Evolutionary conservation across 768 basidiomycete species (phyloP).

Genomic region (Crepidotus variabilis): DNA sequence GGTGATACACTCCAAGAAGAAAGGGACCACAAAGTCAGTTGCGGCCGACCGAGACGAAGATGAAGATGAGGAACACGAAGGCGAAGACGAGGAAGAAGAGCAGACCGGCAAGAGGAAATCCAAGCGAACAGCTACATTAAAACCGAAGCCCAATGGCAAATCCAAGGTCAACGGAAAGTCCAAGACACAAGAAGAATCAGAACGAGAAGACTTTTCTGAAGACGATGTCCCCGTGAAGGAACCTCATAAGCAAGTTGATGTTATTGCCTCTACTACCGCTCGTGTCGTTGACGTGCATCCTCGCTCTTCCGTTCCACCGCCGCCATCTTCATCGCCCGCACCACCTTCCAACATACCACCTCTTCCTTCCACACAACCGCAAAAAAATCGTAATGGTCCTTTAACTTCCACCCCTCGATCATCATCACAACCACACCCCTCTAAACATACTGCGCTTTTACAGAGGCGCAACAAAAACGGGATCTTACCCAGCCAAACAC

Average conservation of each 20-base stretch:
- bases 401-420: neutral
- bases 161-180: neutral
- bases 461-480: neutral
- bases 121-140: neutral
- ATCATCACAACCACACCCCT: neutral
- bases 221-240: neutral
- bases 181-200: neutral
- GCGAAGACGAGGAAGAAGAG: neutral
- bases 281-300: constrained; percentile 3
- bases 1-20: neutral
- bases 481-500: neutral
- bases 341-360: constrained; percentile 2
- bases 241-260: constrained; percentile 7
- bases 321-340: neutral
- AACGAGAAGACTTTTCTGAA: neutral
- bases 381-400: neutral
- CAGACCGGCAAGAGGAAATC: neutral
- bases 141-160: neutral
- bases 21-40: neutral
- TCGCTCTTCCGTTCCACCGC: constrained; percentile 4
- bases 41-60: neutral
- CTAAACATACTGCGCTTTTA: neutral
- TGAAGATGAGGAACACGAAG: neutral
- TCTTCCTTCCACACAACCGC: constrained; percentile 1
- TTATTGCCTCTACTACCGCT: constrained; percentile 2